Evolutionary conservation across 1,139 yeast genomes (phyloP), one percentile per base, ranked within the genome.

Genomic region (Taphrina sp.): DNA sequence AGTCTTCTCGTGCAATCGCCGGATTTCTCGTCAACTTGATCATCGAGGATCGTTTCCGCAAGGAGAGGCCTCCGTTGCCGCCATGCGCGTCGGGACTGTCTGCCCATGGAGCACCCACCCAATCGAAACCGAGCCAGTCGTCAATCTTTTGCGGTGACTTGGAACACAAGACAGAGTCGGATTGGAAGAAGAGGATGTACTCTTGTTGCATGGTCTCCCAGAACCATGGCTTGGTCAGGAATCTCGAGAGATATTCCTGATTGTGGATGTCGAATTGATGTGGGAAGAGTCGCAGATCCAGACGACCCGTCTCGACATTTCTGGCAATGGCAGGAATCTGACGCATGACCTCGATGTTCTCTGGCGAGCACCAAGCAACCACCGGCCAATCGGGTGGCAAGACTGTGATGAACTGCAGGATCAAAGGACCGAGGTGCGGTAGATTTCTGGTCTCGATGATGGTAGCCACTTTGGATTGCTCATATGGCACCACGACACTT

Each of bases 71-170:
- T 5, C 54, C 54, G 24, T 49, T 49, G 41, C 54, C 54, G 5
- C 54, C 54, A 14, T 39, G 38, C n/a, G 46, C 54, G 17, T 39
- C 28, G 5, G 54, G 54, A 22, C 54, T 29, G 16, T 49, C 54
- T 23, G 38, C 46, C 54, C 54, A 49, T 3, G 54, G 54, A 5
- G 46, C 54, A 12, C 54, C 54, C n/a, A 49, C 54, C 54, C 54
- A 39, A 22, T 39, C 46, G 24, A 31, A 49, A 12, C 54, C 54
- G n/a, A 49, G 45, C 42, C 54, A 49, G 29, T 49, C 38, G 10
- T 33, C 46, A 23, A 49, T 49, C 20, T 41, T 31, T 1, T 49
- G 46, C 23, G 54, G 54, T 5, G 54, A 49, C 34, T 39, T 49
- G 2, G 54, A 49, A 35, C 54, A 49, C 35, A 49, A 24, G 34